These are phyloP conservation scores for Agaricales sp. DNA, from an alignment of 1,284 basidiomycete genomes.

Conservation along the genomic window DNA sequence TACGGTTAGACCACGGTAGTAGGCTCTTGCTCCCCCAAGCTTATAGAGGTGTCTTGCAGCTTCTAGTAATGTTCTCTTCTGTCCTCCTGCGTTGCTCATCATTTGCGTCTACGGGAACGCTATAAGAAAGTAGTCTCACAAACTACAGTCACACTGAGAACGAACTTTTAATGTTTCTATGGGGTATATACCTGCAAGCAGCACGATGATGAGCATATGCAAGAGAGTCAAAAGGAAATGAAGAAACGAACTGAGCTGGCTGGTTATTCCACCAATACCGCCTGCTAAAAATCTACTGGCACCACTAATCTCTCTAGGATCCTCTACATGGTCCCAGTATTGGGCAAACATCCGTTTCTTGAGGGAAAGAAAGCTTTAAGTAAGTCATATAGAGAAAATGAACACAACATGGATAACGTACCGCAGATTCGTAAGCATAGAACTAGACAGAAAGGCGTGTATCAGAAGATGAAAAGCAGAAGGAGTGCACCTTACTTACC, in stretches of 20 bases:
- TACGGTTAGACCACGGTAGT: slow-evolving; percentile 87
- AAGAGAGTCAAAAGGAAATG: slow-evolving; percentile 9
- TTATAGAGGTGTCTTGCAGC: slow-evolving; percentile 65
- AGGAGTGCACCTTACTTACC: not conserved
- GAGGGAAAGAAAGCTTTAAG: slow-evolving; percentile 12
- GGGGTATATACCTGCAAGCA: slow-evolving; percentile 68
- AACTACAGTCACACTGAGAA: slow-evolving; percentile 3
- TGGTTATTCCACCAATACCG: slow-evolving; percentile 89
- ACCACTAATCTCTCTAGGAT: slow-evolving; percentile 85
- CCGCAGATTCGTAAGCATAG: slow-evolving; percentile 87
- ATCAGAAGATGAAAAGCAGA: not conserved
- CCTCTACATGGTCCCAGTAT: slow-evolving; percentile 87
- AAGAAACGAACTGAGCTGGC: slow-evolving; percentile 70
- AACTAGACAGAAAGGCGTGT: slow-evolving; percentile 42
- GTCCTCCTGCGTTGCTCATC: slow-evolving; percentile 71
- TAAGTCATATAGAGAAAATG: slow-evolving; percentile 7
- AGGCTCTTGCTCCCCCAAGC: slow-evolving; percentile 76
- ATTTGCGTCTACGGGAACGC: slow-evolving; percentile 64
- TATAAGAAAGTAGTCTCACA: slow-evolving; percentile 8
- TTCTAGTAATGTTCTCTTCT: slow-evolving; percentile 48
- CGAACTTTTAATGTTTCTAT: slow-evolving; percentile 78
- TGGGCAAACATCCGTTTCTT: slow-evolving; percentile 91
- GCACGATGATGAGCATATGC: slow-evolving; percentile 12
- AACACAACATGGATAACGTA: slow-evolving; percentile 28
- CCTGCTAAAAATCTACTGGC: slow-evolving; percentile 91